Conservation (phyloP, 352 stramenopile species). For the Phytophthora agathidicida region DNA sequence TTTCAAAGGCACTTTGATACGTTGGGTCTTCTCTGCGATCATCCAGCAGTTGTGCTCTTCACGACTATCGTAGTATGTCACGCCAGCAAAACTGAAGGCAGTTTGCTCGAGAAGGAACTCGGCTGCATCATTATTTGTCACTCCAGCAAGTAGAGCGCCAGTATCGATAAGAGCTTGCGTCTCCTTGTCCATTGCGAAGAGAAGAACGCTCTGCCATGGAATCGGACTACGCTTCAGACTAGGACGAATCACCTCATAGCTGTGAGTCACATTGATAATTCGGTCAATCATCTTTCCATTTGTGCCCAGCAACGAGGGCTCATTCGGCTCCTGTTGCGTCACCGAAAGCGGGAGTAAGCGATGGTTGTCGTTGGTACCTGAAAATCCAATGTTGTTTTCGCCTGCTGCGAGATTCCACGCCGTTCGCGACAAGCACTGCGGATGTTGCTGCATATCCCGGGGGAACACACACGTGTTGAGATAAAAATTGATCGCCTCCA, state of each 20-base stretch:
- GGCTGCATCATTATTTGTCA: conserved; percentile 57
- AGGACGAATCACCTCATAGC: conserved; percentile 38
- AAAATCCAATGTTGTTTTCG: conserved; percentile 77
- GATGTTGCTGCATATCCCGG: conserved; percentile 81
- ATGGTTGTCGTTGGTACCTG: conserved; percentile 91
- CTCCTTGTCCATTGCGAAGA: conserved; percentile 39
- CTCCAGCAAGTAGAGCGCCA: conserved; percentile 78
- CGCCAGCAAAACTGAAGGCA: conserved; percentile 46
- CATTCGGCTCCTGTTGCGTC: conserved; percentile 59
- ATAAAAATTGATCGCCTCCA: conserved; percentile 87
- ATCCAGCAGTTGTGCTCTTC: conserved; percentile 72
- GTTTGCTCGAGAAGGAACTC: conserved; percentile 44
- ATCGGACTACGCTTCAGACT: neutral
- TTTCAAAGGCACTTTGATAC: conserved; percentile 50
- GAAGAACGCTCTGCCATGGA: conserved; percentile 58
- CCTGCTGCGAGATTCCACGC: conserved; percentile 86
- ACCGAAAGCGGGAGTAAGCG: conserved; percentile 75
- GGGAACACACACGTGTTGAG: conserved; percentile 86
- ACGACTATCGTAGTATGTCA: conserved; percentile 87
- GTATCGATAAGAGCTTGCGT: conserved; percentile 86
- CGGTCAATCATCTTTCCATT: conserved; percentile 90
- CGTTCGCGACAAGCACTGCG: conserved; percentile 67
- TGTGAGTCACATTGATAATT: conserved; percentile 47
- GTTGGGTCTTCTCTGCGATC: conserved; percentile 66
- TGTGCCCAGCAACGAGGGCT: conserved; percentile 59